Evolutionary conservation across 768 basidiomycete genomes (phyloP), one percentile per base, ranked within the genome.

Genomic region (Jaapia argillacea): DNA sequence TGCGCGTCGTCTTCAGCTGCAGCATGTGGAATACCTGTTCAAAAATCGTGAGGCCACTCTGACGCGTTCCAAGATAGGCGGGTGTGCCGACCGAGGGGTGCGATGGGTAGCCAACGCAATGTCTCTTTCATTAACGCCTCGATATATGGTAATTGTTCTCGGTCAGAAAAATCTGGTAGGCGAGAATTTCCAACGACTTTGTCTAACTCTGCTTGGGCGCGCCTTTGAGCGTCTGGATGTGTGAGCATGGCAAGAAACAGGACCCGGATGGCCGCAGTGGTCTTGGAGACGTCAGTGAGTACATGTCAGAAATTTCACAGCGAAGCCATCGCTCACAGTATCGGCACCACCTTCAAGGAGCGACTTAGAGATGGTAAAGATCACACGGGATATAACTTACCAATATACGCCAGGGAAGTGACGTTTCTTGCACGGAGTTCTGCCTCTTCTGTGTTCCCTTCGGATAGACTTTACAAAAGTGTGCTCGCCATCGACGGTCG

Each of bases 311-410:
- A 10, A 16, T 10, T n/a, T 40, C 4, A 6, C 27, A 13, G 43
- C 16, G 16, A 37, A 38, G 40, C n/a, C 14, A 31, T 14, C 7
- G 49, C 58, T 43, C 24, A 67, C 65, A 13, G 68, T 69, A 46
- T 68, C 68, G 24, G 62, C 61, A 12, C 65, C 67, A n/a, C 60
- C 67, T 25, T 59, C 48, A 43, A 61, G 65, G 13, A 64, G 45
- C 3, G 56, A 39, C 14, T 38, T 58, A 3, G 57, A 24, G 52
- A 48, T 6, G 52, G 53, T 46, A 25, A 56, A 44, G 24, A 63
- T 54, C 58, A 14, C 13, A 41, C 7, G 13, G 5, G 20, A 3
- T 33, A 12, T 5, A 39, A n/a, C 36, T 4, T 39, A 51, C 45
- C 38, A 20, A 24, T 21, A 36, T 51, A 24, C 41, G 25, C 36